Percentiles rank a stretch among this genome's conserved stretches.
Evolutionary conservation across 805 yeast species (phyloP).

Genomic region (Starmerella bombi): DNA sequence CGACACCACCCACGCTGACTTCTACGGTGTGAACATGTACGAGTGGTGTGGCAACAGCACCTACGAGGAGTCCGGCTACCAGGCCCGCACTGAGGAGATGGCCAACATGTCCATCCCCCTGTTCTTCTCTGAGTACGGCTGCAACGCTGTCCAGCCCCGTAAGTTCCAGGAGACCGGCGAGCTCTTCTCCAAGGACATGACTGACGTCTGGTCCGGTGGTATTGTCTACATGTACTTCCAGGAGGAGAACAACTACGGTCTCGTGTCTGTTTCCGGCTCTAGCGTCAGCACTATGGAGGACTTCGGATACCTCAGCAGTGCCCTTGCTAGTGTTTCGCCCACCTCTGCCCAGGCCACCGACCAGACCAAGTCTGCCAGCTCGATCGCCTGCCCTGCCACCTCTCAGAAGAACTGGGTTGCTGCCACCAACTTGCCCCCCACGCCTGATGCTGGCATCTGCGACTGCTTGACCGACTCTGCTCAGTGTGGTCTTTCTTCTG

Average conservation of each 20-base stretch:
- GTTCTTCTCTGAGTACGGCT: slow-evolving; percentile 82
- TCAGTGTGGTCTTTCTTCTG: slow-evolving; percentile 44
- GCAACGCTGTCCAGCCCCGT: slow-evolving; percentile 64
- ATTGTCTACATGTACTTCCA: slow-evolving; percentile 83
- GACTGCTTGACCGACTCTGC: slow-evolving; percentile 44
- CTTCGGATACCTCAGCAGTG: slow-evolving; percentile 42
- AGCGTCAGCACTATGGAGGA: slow-evolving; percentile 49
- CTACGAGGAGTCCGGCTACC: slow-evolving; percentile 52
- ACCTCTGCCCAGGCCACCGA: slow-evolving; percentile 31
- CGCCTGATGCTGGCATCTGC: slow-evolving; percentile 57
- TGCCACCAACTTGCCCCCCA: slow-evolving; percentile 56
- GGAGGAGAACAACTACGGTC: slow-evolving; percentile 72
- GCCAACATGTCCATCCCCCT: slow-evolving; percentile 61
- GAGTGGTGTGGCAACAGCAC: slow-evolving; percentile 71
- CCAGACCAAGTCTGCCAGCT: slow-evolving; percentile 29
- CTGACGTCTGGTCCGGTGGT: slow-evolving; percentile 90
- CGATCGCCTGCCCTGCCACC: slow-evolving; percentile 37
- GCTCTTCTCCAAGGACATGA: slow-evolving; percentile 56
- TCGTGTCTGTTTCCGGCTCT: slow-evolving; percentile 43
- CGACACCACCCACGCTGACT: slow-evolving; percentile 42
- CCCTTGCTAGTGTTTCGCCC: slow-evolving; percentile 43
- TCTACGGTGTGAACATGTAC: slow-evolving; percentile 76
- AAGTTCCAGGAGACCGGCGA: slow-evolving; percentile 62
- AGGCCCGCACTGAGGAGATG: slow-evolving; percentile 58
- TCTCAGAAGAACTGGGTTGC: slow-evolving; percentile 50